Evolutionary conservation across 208 protist genomes (phyloP).

Genomic region (Crithidia thermophila): DNA sequence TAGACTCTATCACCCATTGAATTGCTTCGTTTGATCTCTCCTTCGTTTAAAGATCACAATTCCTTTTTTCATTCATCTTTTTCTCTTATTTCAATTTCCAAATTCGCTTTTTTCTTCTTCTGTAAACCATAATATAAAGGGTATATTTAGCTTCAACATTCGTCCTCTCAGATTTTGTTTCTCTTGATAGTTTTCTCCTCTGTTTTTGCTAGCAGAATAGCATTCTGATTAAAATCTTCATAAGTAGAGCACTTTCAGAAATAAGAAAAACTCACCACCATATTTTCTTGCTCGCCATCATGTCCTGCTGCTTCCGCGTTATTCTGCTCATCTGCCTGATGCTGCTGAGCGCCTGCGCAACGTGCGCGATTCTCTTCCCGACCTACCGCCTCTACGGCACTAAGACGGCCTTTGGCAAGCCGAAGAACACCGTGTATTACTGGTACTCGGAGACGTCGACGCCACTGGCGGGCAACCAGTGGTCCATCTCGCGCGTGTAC

Average conservation of each 20-base stretch:
- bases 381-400: conserved; percentile 4
- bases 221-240: too few species aligned
- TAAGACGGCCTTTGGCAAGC: neutral
- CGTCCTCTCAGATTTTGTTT: neutral
- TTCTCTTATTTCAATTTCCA: neutral
- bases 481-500: conserved; percentile 1
- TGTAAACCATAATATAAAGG: too few species aligned
- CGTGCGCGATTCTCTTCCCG: conserved; percentile 14
- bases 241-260: neutral
- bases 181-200: too few species aligned
- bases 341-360: conserved; percentile 20
- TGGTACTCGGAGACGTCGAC: conserved; percentile 10
- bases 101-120: neutral
- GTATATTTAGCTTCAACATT: neutral
- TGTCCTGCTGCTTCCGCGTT: conserved; percentile 16
- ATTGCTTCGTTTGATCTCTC: neutral
- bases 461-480: too few species aligned
- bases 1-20: neutral
- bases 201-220: too few species aligned
- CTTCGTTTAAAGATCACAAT: too few species aligned
- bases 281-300: neutral
- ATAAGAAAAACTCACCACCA: neutral
- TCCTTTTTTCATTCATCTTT: neutral
- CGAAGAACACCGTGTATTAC: conserved; percentile 9
- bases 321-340: conserved; percentile 17